These are phyloP conservation scores for Trichoderma koningiopsis DNA, from an alignment of 2,329 filamentous ascomycete species.

Conservation along the genomic window DNA sequence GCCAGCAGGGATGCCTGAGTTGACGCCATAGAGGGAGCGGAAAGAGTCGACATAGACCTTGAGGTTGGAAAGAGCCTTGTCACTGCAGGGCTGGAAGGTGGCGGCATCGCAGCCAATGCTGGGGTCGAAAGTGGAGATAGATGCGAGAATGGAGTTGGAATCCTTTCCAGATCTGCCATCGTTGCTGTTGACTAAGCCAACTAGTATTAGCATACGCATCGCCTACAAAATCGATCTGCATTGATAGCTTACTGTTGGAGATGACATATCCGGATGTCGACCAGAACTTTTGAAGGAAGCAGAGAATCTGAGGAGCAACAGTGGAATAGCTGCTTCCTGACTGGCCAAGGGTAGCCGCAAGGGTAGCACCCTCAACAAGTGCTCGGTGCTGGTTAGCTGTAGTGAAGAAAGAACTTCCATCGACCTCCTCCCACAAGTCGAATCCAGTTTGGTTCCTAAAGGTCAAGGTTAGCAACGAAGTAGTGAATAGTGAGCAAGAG, in stretches of 20 bases:
- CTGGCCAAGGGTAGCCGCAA: slow-evolving; percentile 65
- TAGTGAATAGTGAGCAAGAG: neutral
- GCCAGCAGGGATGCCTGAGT: slow-evolving; percentile 63
- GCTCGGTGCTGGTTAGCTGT: slow-evolving; percentile 68
- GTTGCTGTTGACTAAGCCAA: slow-evolving; percentile 54
- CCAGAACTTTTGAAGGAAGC: slow-evolving; percentile 78
- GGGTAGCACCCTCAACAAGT: slow-evolving; percentile 65
- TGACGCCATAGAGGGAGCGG: slow-evolving; percentile 69
- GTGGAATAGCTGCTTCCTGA: slow-evolving; percentile 62
- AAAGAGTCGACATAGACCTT: slow-evolving; percentile 77
- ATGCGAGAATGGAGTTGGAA: slow-evolving; percentile 67
- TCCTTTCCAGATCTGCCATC: slow-evolving; percentile 69
- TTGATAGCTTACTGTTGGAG: slow-evolving; percentile 58
- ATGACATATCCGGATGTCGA: slow-evolving; percentile 60
- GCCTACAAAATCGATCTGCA: neutral
- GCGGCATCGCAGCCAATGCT: slow-evolving; percentile 64
- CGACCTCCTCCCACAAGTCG: slow-evolving; percentile 83
- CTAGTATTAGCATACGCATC: neutral
- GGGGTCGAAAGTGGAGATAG: slow-evolving; percentile 71
- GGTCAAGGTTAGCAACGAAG: neutral
- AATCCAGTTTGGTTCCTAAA: slow-evolving; percentile 61
- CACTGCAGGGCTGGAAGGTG: slow-evolving; percentile 79
- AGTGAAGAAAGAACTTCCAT: slow-evolving; percentile 79
- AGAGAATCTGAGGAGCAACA: slow-evolving; percentile 70
- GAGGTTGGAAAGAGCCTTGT: slow-evolving; percentile 70